Evolutionary conservation across 2,329 filamentous ascomycete species (phyloP).

Genomic region (Aspergillus uvarum): DNA sequence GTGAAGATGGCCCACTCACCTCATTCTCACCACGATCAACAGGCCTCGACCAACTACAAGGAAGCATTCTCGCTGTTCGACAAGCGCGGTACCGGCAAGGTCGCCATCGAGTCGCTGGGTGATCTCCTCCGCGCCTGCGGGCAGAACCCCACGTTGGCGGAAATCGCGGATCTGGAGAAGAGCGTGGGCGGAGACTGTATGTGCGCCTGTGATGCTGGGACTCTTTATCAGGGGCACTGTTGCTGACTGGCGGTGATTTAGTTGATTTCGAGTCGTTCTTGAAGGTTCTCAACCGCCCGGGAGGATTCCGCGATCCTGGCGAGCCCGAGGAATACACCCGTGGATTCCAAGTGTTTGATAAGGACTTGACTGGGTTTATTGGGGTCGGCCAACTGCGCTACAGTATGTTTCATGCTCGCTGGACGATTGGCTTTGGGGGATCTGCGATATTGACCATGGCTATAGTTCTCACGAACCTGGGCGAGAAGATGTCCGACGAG

Average conservation of each 20-base stretch:
- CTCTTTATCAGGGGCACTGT: not conserved
- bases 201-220: constrained; percentile 40
- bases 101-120: constrained; percentile 79
- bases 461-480: constrained; percentile 85
- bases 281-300: constrained; percentile 93
- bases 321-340: constrained; percentile 98
- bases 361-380: constrained; percentile 97
- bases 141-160: constrained; percentile 92
- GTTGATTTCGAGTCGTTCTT: constrained; percentile 98
- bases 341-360: constrained; percentile 99
- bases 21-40: constrained; percentile 31
- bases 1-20: constrained; percentile 22
- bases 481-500: constrained; percentile 99
- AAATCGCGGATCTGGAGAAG: constrained; percentile 92
- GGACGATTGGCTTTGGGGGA: not conserved
- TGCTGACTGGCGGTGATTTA: constrained; percentile 39
- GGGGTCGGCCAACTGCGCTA: constrained; percentile 97
- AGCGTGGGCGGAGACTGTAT: constrained; percentile 85
- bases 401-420: constrained; percentile 45
- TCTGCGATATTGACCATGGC: constrained; percentile 2
- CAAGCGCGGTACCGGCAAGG: constrained; percentile 95
- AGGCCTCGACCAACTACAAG: constrained; percentile 96
- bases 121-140: constrained; percentile 95
- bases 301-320: constrained; percentile 96
- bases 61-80: constrained; percentile 99